These are phyloP conservation scores for Corrigiola litoralis DNA, from an alignment of 179 eudicot species.

Conservation along the genomic window DNA sequence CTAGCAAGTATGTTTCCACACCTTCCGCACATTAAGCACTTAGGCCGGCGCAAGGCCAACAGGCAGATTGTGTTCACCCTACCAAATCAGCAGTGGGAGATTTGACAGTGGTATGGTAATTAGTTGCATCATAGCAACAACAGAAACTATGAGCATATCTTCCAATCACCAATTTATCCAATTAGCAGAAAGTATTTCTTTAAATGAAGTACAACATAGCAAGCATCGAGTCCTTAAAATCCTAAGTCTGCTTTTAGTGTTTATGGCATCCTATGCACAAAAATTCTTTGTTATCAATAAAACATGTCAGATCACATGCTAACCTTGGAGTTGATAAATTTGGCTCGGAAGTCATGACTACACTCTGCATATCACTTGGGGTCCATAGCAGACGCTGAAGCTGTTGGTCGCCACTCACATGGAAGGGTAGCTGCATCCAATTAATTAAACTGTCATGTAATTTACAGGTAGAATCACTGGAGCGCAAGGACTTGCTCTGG, in stretches of 20 bases:
- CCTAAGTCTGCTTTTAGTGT: background rate
- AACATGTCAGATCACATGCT: background rate
- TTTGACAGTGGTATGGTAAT: too few species aligned
- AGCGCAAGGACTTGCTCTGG: background rate
- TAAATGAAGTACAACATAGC: too few species aligned
- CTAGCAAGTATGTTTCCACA: too few species aligned
- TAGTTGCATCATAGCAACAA: too few species aligned
- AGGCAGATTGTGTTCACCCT: too few species aligned
- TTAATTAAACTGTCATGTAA: slow-evolving; percentile 19
- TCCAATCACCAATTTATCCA: too few species aligned
- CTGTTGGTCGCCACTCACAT: slow-evolving; percentile 28
- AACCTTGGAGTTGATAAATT: slow-evolving; percentile 39
- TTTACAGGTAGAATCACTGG: too few species aligned
- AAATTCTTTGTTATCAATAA: background rate
- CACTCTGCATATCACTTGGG: slow-evolving; percentile 27
- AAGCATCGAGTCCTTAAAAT: background rate
- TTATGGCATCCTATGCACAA: background rate
- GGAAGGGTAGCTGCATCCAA: slow-evolving; percentile 26
- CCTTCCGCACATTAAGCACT: too few species aligned
- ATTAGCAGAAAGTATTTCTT: too few species aligned
- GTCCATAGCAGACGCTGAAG: slow-evolving; percentile 31
- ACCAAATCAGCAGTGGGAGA: too few species aligned
- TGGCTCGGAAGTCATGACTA: slow-evolving; percentile 23
- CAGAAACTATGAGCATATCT: too few species aligned
- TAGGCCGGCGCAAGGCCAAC: too few species aligned